Conservation (phyloP, 2,329 filamentous ascomycete species). For the Penicillium expansum region DNA sequence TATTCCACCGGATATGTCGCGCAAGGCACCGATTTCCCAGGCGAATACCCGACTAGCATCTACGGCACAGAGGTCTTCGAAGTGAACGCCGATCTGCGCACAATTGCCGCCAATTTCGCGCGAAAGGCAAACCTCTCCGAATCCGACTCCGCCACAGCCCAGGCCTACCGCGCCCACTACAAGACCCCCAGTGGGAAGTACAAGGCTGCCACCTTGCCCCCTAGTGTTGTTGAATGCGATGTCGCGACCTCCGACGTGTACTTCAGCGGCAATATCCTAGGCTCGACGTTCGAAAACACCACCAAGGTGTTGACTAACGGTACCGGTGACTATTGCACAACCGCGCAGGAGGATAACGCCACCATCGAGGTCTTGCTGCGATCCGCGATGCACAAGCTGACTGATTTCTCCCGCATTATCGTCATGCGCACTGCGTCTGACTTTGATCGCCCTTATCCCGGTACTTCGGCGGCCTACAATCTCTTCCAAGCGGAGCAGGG, state of each 20-base stretch:
- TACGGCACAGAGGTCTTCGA: constrained; percentile 72
- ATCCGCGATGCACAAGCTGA: constrained; percentile 53
- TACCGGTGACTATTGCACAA: constrained; percentile 66
- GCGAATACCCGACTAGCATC: constrained; percentile 56
- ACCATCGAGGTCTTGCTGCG: constrained; percentile 64
- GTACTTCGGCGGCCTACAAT: constrained; percentile 56
- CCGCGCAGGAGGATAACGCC: constrained; percentile 71
- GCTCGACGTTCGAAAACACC: constrained; percentile 64
- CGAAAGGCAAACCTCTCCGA: constrained; percentile 54
- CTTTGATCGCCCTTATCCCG: constrained; percentile 67
- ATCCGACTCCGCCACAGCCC: constrained; percentile 51
- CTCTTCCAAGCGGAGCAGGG: constrained; percentile 60
- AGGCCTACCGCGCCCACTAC: constrained; percentile 57
- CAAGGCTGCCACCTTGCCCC: constrained; percentile 45
- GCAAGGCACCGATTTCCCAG: constrained; percentile 56
- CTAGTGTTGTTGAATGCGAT: constrained; percentile 63
- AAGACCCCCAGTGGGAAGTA: constrained; percentile 33
- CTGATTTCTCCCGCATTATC: constrained; percentile 66
- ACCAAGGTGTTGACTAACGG: constrained; percentile 66
- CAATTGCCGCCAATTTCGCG: constrained; percentile 53
- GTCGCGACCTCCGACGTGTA: constrained; percentile 70
- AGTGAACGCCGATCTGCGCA: constrained; percentile 58
- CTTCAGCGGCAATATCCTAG: constrained; percentile 61
- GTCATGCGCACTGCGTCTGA: constrained; percentile 68
- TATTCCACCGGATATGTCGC: constrained; percentile 68